Evolutionary conservation across 2,329 filamentous ascomycete species (phyloP).

Genomic region (Colletotrichum scovillei): DNA sequence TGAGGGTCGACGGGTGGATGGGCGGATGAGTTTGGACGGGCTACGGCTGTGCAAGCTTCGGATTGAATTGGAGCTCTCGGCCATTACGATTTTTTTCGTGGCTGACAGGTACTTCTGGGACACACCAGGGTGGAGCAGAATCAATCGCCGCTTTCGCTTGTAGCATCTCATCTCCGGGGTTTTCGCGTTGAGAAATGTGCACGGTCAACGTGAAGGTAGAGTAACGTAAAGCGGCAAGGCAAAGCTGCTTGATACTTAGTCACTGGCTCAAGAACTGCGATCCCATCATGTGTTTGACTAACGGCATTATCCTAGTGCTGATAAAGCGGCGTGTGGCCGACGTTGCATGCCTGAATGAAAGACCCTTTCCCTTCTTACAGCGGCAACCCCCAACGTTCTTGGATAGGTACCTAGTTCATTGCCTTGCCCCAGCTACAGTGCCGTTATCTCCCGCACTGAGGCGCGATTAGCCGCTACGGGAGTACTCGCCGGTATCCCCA

Average conservation of each 20-base stretch:
- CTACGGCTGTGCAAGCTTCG: conserved; percentile 5
- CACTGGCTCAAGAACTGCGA: background rate
- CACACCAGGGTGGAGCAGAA: background rate
- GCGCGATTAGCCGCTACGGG: conserved; percentile 32
- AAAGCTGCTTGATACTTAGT: background rate
- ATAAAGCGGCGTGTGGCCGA: background rate
- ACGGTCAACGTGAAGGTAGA: background rate
- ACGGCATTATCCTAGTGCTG: background rate
- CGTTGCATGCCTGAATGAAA: background rate
- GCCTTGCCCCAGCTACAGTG: background rate
- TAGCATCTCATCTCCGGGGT: background rate
- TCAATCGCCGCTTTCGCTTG: background rate
- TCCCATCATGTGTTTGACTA: background rate
- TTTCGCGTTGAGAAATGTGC: background rate
- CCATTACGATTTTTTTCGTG: conserved; percentile 19
- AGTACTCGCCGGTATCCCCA: background rate
- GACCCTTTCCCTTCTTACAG: background rate
- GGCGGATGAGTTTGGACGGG: conserved; percentile 6
- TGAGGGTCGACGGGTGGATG: conserved; percentile 20
- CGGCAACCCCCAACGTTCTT: conserved; percentile 17
- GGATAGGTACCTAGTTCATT: background rate
- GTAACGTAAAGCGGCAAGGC: background rate
- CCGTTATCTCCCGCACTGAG: conserved; percentile 37
- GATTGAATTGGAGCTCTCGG: conserved; percentile 13
- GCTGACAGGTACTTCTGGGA: background rate